Conservation (phyloP, 306 rosid species). For the Fagus crenata region DNA sequence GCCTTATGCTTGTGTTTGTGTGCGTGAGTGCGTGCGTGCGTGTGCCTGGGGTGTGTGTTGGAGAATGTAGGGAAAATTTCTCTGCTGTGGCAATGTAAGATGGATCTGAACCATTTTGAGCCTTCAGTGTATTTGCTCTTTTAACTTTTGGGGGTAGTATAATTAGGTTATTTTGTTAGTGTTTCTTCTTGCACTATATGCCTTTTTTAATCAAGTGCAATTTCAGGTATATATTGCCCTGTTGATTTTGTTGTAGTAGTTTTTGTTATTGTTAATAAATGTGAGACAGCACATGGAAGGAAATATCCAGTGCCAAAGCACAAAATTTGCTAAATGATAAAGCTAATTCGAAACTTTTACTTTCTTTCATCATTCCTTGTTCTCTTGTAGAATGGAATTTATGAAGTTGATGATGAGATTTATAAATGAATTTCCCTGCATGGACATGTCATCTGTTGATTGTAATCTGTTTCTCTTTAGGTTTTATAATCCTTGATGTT, state of each 20-base stretch:
- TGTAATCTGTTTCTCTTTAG: neutral
- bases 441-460: too few species aligned
- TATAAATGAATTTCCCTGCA: too few species aligned
- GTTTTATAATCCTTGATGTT: neutral
- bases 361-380: neutral
- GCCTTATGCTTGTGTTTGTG: conserved; percentile 18
- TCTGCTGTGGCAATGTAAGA: conserved; percentile 57
- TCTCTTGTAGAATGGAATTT: neutral
- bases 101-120: conserved; percentile 46
- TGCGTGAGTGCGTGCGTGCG: neutral
- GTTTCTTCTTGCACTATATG: conserved; percentile 29
- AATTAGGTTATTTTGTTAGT: conserved; percentile 37
- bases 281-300: conserved; percentile 25
- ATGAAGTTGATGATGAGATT: neutral
- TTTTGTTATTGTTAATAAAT: conserved; percentile 27
- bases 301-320: conserved; percentile 4
- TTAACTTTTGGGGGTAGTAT: conserved; percentile 45
- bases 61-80: conserved; percentile 33
- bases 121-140: conserved; percentile 39
- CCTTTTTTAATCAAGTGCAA: conserved; percentile 40
- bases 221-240: conserved; percentile 33
- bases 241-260: conserved; percentile 32
- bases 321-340: conserved; percentile 2
- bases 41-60: conserved; percentile 4
- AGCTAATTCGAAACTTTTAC: neutral